Base-by-base conservation (phyloP, 2,329 filamentous ascomycete genomes). In the Chrysoporthe deuterocubensis region DNA sequence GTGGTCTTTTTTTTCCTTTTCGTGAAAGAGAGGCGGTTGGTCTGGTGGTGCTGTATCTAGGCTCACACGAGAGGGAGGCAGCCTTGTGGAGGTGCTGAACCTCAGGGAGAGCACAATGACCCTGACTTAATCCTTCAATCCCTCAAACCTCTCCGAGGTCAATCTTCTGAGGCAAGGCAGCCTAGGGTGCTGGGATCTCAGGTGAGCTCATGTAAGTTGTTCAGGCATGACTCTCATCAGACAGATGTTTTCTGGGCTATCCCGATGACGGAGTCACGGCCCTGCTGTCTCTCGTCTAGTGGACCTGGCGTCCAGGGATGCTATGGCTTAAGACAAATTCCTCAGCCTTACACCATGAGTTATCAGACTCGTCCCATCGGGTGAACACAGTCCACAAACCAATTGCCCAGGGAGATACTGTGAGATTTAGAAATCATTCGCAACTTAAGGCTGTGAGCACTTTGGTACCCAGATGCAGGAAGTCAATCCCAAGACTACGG, bases 201-300 rank as follows among this genome's bases (percentile, higher is more conserved):
- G 14, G 61, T 48, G 44, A 64, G 32, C 14, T 63, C 43, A n/a
- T 56, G 32, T 62, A 4, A 18, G 37, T 9, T n/a, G 37, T 32
- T 32, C 34, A 40, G 56, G 57, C 44, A 52, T 67, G 67, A 64
- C 67, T 69, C 48, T 42, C n/a, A 16, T 42, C 46, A 62, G 21
- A 62, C 62, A 58, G 61, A 61, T 56, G 50, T 67, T 43, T 69
- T 58, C 43, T 61, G 43, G 64, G 40, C 46, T 43, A 42, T 68
- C 66, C 68, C 68, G 68, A 70, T 70, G 68, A 70, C 68, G 68
- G 68, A 70, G 66, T 62, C 48, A 50, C 44, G 42, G 59, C 59
- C 57, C 57, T 44, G 59, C 18, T 48, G 52, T 48, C 52, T 58
- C 63, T 65, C 14, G 2, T 54, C 50, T 32, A 63, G 61, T 63